Conservation (phyloP, 2,329 filamentous ascomycete genomes). For the Fusarium equiseti region DNA sequence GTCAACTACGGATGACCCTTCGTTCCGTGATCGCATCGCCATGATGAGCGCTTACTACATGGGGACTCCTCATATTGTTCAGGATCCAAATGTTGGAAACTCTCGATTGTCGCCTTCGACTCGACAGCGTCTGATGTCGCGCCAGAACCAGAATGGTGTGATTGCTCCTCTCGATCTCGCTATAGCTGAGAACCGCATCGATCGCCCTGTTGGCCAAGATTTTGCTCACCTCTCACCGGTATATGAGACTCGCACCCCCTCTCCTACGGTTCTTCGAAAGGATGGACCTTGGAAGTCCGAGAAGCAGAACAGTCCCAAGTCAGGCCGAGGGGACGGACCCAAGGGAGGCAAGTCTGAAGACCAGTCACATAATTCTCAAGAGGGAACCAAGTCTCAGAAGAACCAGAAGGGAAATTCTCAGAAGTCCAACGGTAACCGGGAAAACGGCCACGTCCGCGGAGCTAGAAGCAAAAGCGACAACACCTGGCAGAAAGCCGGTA, state of each 20-base stretch:
- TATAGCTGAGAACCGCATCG: constrained; percentile 58
- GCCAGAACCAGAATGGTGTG: constrained; percentile 60
- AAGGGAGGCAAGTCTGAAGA: constrained; percentile 44
- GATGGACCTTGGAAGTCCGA: constrained; percentile 55
- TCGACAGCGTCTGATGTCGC: constrained; percentile 55
- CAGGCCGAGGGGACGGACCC: constrained; percentile 30
- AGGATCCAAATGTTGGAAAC: constrained; percentile 48
- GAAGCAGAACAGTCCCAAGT: constrained; percentile 41
- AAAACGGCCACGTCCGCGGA: constrained; percentile 66
- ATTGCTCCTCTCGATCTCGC: constrained; percentile 70
- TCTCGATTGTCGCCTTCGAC: constrained; percentile 51
- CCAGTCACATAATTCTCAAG: constrained; percentile 46
- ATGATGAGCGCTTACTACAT: constrained; percentile 54
- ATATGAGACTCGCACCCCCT: constrained; percentile 78
- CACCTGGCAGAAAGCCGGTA: constrained; percentile 71
- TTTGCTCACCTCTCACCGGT: constrained; percentile 76
- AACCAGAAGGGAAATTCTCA: constrained; percentile 45
- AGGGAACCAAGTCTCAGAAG: constrained; percentile 43
- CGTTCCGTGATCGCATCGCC: constrained; percentile 58
- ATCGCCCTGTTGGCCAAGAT: constrained; percentile 54
- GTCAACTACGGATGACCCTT: constrained; percentile 53
- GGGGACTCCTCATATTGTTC: constrained; percentile 46
- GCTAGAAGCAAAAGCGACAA: constrained; percentile 67
- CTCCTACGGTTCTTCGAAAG: constrained; percentile 71
- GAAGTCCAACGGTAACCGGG: constrained; percentile 57